These are phyloP conservation scores for Coniochaeta ligniaria DNA, from an alignment of 2,329 filamentous ascomycete genomes.

Conservation along the genomic window DNA sequence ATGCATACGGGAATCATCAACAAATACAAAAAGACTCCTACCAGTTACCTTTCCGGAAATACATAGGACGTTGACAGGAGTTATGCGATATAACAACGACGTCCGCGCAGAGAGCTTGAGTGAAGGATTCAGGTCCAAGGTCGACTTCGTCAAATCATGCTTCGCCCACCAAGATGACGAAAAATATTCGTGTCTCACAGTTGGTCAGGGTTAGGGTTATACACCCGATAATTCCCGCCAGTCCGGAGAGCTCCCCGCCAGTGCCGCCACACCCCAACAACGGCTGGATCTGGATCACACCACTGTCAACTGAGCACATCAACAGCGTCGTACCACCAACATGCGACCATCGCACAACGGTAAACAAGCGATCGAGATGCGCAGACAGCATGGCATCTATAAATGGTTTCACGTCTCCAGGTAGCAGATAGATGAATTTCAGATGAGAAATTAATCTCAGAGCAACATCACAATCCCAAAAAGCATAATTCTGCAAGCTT, in stretches of 20 bases:
- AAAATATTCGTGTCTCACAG: not conserved
- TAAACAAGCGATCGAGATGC: not conserved
- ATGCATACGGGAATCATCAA: too few relatives aligned
- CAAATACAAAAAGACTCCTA: too few relatives aligned
- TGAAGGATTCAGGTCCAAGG: too few relatives aligned
- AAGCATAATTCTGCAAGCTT: not conserved
- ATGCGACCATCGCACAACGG: not conserved
- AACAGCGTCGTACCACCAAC: constrained; percentile 1
- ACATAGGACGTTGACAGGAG: too few relatives aligned
- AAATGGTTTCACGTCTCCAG: not conserved
- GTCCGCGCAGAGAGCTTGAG: too few relatives aligned
- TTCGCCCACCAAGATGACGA: not conserved
- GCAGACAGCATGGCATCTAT: not conserved
- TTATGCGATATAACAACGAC: too few relatives aligned
- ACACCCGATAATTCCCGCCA: not conserved
- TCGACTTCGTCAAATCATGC: not conserved
- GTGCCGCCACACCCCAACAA: too few relatives aligned
- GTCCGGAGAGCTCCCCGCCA: not conserved
- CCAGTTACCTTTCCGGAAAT: too few relatives aligned
- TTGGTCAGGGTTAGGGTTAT: not conserved
- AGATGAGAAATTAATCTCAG: not conserved
- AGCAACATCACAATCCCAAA: not conserved
- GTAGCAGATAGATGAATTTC: not conserved
- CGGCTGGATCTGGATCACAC: not conserved
- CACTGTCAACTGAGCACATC: not conserved